Base-by-base conservation (phyloP, 257 asterid species). In the Gentiana macrophylla region DNA sequence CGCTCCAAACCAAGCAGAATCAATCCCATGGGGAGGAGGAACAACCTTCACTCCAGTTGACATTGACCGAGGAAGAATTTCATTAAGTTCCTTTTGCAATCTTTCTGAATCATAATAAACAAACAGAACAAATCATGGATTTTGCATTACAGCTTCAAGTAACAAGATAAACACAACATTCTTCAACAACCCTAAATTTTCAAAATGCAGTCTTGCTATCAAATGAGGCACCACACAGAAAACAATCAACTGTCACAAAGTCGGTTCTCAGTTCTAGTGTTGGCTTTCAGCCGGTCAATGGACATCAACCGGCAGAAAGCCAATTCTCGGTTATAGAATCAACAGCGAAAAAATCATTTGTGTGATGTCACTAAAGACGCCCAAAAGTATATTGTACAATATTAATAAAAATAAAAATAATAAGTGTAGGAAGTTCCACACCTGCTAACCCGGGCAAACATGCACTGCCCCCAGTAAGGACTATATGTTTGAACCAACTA, bases 361-460 rank as follows among this genome's bases (percentile, higher is more conserved):
- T 24, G 24, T 24, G 24, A 24, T 24, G 24, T 24, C 24, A 1
- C 24, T 24, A 24, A 24, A 24, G 24, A 24, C 24, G 24, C 24
- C 24, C 24, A 24, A 24, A 24, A 24, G 24, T 24, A 24, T 24
- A 24, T 24, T 24, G 24, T 24, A 24, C 24, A 24, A 24, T 24
- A 24, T 24, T 24, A 13, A 50, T 50, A 13, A 50, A 50, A 24
- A 24, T 51, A 51, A 1, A 24, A 24, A 24, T 24, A 24, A 24
- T 0, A 24, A 24, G 24, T 10, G 35, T 1, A 32, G 2, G 45
- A 9, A 24, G 24, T 24, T 24, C 24, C 24, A 65, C 47, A 87
- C 98, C 97, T 83, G 97, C 83, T 75, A 92, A 78, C 71, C 98
- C 98, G 33, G 96, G 97, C 76, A 92, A 79, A 64, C 97, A 92